Conservation (phyloP, 1,139 yeast species). For the Yamadazyma songkhlaensis region DNA sequence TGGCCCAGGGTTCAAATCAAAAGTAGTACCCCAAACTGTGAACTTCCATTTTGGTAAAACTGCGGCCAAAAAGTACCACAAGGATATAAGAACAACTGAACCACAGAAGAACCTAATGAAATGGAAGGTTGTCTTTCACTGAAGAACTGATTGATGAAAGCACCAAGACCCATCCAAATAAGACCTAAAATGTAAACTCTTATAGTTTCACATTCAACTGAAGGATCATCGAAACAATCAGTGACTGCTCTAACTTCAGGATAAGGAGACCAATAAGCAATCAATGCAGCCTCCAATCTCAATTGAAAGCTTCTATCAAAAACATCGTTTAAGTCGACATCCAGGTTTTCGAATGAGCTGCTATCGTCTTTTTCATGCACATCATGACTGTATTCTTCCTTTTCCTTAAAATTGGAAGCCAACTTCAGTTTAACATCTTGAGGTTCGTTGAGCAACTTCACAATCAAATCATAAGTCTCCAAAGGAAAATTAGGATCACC, state of each 20-base stretch:
- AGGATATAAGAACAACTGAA: constrained; percentile 55
- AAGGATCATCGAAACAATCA: constrained; percentile 16
- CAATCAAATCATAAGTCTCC: constrained; percentile 13
- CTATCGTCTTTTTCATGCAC: constrained; percentile 25
- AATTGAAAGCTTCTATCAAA: constrained; percentile 24
- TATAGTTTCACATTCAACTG: constrained; percentile 49
- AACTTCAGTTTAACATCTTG: not conserved
- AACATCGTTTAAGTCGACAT: constrained; percentile 10
- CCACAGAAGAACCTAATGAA: constrained; percentile 41
- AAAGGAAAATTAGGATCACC: constrained; percentile 21
- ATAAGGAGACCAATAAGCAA: too few relatives aligned
- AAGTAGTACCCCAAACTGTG: too few relatives aligned
- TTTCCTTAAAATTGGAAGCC: constrained; percentile 7
- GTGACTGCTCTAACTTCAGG: too few relatives aligned
- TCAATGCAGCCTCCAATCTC: constrained; percentile 26
- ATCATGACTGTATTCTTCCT: constrained; percentile 16
- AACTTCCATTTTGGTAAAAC: too few relatives aligned
- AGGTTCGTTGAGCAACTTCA: constrained; percentile 8
- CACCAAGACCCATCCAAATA: constrained; percentile 54
- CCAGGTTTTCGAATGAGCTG: not conserved
- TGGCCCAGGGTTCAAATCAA: constrained; percentile 12
- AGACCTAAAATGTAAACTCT: constrained; percentile 52
- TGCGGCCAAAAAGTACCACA: too few relatives aligned
- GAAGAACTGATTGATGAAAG: constrained; percentile 59
- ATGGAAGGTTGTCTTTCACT: constrained; percentile 55